Evolutionary conservation across 208 protist species (phyloP).

Genomic region (Trypanosoma theileri): DNA sequence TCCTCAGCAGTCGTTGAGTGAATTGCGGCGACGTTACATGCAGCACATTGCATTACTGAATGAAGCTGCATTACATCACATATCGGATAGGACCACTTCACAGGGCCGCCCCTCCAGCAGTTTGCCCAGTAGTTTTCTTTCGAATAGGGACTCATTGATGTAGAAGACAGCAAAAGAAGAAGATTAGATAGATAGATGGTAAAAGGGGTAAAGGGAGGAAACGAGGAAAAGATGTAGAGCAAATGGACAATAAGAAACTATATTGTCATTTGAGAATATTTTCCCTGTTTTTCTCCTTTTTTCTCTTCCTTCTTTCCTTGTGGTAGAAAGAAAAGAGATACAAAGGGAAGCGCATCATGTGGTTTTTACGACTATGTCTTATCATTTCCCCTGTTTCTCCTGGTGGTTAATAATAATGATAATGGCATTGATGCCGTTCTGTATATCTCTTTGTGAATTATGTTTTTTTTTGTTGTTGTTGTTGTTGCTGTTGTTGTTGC

Average conservation of each 20-base stretch:
- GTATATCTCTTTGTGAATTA: not conserved
- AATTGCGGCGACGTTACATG: slow-evolving; percentile 53
- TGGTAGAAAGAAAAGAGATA: no score
- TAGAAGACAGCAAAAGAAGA: not conserved
- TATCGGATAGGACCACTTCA: not conserved
- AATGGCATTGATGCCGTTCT: not conserved
- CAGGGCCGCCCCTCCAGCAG: not conserved
- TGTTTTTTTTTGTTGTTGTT: not conserved
- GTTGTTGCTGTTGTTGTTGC: not conserved
- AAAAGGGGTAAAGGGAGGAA: not conserved
- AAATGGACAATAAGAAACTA: no score
- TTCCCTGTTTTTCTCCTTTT: not conserved
- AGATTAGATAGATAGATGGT: not conserved
- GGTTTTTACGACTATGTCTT: not conserved
- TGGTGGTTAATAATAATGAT: no score
- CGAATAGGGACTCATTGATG: not conserved
- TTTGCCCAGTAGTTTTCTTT: not conserved
- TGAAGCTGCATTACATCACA: slow-evolving; percentile 7
- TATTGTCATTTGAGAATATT: not conserved
- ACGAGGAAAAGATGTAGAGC: not conserved
- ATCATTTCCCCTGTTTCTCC: not conserved
- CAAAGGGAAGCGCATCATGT: no score
- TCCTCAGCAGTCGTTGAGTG: slow-evolving; percentile 40
- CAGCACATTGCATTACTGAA: slow-evolving; percentile 41
- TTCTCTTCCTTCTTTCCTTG: not conserved